phyloP scores from a whole-genome alignment of 352 stramenopile species.

The Phytophthora agathidicida region DNA sequence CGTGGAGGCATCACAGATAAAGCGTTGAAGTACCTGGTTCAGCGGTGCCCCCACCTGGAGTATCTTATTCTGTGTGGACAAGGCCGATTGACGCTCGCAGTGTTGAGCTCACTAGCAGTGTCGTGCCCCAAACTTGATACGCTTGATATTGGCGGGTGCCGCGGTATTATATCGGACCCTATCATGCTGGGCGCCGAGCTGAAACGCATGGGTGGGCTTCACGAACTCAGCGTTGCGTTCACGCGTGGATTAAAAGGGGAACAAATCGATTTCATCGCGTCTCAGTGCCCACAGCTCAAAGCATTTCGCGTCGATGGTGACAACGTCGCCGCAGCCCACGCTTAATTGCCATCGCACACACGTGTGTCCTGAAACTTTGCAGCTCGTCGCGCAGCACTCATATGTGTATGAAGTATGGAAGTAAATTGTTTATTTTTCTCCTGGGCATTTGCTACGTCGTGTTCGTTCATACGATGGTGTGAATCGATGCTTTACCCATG shows the following conservation, averaged over 20 bases:
- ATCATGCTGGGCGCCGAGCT: constrained; percentile 45
- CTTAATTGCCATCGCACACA: constrained; percentile 19
- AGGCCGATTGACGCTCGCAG: constrained; percentile 47
- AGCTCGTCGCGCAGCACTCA: background rate
- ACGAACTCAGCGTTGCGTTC: constrained; percentile 69
- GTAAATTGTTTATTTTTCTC: background rate
- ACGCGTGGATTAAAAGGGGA: constrained; percentile 46
- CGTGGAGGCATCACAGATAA: constrained; percentile 57
- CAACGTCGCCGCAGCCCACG: constrained; percentile 23
- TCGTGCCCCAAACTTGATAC: constrained; percentile 50
- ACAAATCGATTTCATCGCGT: constrained; percentile 59
- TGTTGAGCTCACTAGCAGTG: constrained; percentile 41
- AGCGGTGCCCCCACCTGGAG: constrained; percentile 47
- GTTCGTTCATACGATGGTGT: background rate
- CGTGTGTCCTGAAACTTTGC: background rate
- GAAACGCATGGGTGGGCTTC: constrained; percentile 47
- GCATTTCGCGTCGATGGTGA: constrained; percentile 55
- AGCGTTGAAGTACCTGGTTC: constrained; percentile 46
- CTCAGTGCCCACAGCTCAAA: constrained; percentile 65
- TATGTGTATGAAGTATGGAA: constrained; percentile 9
- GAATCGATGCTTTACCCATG: background rate
- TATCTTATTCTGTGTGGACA: constrained; percentile 60
- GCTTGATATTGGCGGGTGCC: constrained; percentile 65
- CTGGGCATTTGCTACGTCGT: background rate
- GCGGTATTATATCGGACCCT: constrained; percentile 62